A percentile compares a stretch with the other conserved stretches of the same genome.
Conservation (phyloP, 306 rosid genomes). For the Citrullus amarus region DNA sequence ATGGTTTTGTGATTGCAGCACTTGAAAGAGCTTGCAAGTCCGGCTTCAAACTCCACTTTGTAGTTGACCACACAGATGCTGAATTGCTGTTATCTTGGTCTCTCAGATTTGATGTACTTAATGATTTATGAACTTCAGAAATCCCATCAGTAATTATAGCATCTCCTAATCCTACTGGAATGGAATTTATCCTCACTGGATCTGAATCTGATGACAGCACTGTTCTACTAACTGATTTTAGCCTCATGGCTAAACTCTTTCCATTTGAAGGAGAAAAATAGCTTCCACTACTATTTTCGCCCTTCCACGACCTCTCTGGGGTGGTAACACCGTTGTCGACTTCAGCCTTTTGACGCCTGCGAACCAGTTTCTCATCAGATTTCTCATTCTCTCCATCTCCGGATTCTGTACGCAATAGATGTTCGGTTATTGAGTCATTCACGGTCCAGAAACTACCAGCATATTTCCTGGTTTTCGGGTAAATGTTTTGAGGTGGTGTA, state of each 20-base stretch:
- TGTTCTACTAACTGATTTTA: constrained; percentile 54
- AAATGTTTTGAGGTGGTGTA: constrained; percentile 17
- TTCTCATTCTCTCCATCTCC: constrained; percentile 41
- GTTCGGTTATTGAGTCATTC: constrained; percentile 24
- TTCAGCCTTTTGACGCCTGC: constrained; percentile 65
- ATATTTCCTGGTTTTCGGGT: constrained; percentile 27
- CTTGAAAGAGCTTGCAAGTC: constrained; percentile 55
- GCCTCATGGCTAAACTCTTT: constrained; percentile 50
- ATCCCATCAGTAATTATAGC: constrained; percentile 38
- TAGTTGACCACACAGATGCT: constrained; percentile 40
- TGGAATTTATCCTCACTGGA: constrained; percentile 44
- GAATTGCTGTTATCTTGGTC: constrained; percentile 54
- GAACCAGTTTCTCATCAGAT: constrained; percentile 63
- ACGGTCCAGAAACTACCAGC: constrained; percentile 34
- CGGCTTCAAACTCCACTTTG: constrained; percentile 55
- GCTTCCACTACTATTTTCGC: constrained; percentile 43
- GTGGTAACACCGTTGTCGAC: constrained; percentile 36
- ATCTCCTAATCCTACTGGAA: constrained; percentile 63
- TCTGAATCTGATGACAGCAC: constrained; percentile 34
- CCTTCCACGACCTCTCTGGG: constrained; percentile 45
- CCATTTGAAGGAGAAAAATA: constrained; percentile 47
- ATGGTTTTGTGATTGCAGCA: constrained; percentile 45
- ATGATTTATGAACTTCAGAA: constrained; percentile 48
- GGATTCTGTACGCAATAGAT: constrained; percentile 24
- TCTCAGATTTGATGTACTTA: constrained; percentile 51